Evolutionary conservation across 805 yeast species (phyloP).

Genomic region (Saccharomycopsis fermentans): DNA sequence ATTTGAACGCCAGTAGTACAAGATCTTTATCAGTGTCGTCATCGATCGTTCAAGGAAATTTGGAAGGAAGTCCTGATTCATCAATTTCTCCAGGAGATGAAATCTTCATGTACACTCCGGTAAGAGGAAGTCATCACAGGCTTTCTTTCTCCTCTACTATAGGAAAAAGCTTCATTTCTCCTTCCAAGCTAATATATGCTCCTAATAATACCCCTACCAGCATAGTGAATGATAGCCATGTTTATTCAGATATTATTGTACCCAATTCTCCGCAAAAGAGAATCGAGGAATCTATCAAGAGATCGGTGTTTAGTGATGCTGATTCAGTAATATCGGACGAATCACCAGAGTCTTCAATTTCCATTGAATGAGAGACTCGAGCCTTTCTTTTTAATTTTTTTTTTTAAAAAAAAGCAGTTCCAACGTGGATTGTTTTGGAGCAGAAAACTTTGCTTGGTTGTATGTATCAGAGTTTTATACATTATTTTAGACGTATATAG

Average conservation of each 20-base stretch:
- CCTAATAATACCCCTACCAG: constrained; percentile 3
- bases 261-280: constrained; percentile 4
- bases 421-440: background rate
- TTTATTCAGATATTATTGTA: constrained; percentile 9
- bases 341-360: background rate
- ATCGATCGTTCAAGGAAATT: background rate
- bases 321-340: background rate
- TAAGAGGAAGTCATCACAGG: background rate
- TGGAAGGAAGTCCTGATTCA: background rate
- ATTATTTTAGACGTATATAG: background rate
- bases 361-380: background rate
- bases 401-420: background rate
- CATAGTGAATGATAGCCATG: constrained; percentile 3
- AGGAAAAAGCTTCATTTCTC: constrained; percentile 1
- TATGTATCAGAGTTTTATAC: background rate
- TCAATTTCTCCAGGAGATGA: background rate
- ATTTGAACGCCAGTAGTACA: background rate
- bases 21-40: background rate
- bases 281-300: background rate
- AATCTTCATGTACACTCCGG: background rate
- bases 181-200: constrained; percentile 6
- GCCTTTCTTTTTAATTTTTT: too few species aligned
- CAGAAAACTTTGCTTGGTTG: too few species aligned
- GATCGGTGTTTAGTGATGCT: background rate
- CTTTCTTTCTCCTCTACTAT: background rate